Evolutionary conservation across 768 basidiomycete genomes (phyloP).

Genomic region (Phanerochaete carnosa): DNA sequence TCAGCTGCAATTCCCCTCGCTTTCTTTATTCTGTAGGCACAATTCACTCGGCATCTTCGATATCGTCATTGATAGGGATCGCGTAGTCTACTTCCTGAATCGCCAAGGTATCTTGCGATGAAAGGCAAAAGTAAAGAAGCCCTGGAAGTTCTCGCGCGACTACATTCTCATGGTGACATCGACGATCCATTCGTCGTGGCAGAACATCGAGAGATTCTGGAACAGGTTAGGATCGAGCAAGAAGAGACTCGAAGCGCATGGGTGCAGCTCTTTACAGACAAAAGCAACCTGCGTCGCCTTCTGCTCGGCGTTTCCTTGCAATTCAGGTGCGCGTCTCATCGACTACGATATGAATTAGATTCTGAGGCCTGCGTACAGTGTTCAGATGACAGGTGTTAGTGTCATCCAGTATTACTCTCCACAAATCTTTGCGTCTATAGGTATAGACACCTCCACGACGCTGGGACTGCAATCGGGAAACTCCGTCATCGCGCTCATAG

Average conservation of each 20-base stretch:
- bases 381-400: conserved; percentile 59
- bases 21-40: conserved; percentile 43
- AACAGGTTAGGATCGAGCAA: conserved; percentile 17
- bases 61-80: background rate
- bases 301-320: conserved; percentile 35
- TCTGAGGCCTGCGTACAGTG: conserved; percentile 38
- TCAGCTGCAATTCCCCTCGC: conserved; percentile 21
- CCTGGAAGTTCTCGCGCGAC: conserved; percentile 38
- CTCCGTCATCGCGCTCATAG: conserved; percentile 50
- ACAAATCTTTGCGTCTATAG: conserved; percentile 17
- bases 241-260: conserved; percentile 26
- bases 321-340: conserved; percentile 14
- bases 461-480: conserved; percentile 54
- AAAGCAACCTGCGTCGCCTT: conserved; percentile 45
- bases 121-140: conserved; percentile 48
- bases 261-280: conserved; percentile 36
- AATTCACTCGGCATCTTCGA: background rate
- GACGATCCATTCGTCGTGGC: conserved; percentile 44
- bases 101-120: conserved; percentile 53
- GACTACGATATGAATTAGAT: conserved; percentile 21
- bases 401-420: conserved; percentile 35
- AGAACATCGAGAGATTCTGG: conserved; percentile 21
- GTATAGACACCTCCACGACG: conserved; percentile 28
- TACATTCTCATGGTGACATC: conserved; percentile 49
- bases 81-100: conserved; percentile 20